Evolutionary conservation across 2,329 filamentous ascomycete genomes (phyloP), one percentile per base, ranked within the genome.

Genomic region (Anthostomella pinea): DNA sequence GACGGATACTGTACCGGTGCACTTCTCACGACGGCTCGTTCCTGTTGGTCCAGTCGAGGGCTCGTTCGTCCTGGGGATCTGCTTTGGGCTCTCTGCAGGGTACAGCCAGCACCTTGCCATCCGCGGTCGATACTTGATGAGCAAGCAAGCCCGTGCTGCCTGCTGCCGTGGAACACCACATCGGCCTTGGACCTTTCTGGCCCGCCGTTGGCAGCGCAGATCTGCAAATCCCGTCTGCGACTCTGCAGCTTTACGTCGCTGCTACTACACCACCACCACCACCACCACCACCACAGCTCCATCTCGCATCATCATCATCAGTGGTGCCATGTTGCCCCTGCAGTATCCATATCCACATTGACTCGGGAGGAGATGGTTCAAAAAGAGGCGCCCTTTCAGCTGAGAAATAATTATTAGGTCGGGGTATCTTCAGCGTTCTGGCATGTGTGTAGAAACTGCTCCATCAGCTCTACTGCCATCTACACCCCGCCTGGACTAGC

Each of bases 301-400:
- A n/a, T n/a, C n/a, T n/a, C n/a, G n/a, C n/a, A n/a, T n/a, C n/a
- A n/a, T n/a, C n/a, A n/a, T n/a, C n/a, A n/a, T 35, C 36, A 49
- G 40, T 52, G 44, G 50, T 53, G 49, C 43, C 51, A 51, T 54
- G 52, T 45, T 47, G 48, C 46, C 43, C n/a, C n/a, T n/a, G n/a
- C n/a, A n/a, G n/a, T n/a, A n/a, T n/a, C n/a, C n/a, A n/a, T 27
- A 15, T 27, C 25, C 13, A 15, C 25, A 27, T 15, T 27, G 25
- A 27, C 25, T 27, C 25, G 13, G 13, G 11, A 44, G 13, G 33
- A 21, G 19, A 38, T 23, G 28, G 24, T 25, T 44, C 38, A 36
- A 46, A 39, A 42, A 45, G 35, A 37, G 30, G n/a, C 17, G 9
- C 18, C 18, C 29, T 6, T 11, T 19, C 24, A 15, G 17, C 19